Conservation (phyloP, 2,329 filamentous ascomycete species). For the Leptographium flavum region DNA sequence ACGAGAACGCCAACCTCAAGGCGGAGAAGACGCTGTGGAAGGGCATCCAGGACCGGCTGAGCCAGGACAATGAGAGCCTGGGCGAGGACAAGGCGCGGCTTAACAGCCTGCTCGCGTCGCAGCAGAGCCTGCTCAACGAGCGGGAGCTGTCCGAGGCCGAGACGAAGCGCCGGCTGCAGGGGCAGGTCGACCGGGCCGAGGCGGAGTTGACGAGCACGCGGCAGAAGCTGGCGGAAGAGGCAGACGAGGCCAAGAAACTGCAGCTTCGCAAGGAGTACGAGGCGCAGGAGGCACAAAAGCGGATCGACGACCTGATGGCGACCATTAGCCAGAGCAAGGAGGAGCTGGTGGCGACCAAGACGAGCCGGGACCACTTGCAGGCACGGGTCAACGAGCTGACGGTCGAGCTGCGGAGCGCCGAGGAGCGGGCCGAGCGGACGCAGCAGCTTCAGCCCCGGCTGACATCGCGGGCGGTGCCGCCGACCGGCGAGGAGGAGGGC, state of each 20-base stretch:
- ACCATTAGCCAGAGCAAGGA: conserved; percentile 71
- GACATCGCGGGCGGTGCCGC: conserved; percentile 40
- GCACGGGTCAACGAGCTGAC: conserved; percentile 76
- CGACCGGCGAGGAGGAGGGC: conserved; percentile 18
- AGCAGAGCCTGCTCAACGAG: conserved; percentile 86
- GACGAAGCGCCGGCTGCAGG: conserved; percentile 62
- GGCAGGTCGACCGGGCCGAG: conserved; percentile 65
- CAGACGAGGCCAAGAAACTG: conserved; percentile 72
- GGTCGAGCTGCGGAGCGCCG: conserved; percentile 74
- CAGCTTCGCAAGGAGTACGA: conserved; percentile 82
- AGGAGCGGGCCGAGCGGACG: conserved; percentile 71
- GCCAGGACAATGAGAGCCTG: conserved; percentile 74
- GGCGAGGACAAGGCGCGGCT: conserved; percentile 74
- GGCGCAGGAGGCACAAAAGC: conserved; percentile 71
- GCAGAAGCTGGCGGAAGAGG: conserved; percentile 68
- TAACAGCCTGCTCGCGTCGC: conserved; percentile 66
- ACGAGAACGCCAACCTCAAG: conserved; percentile 84
- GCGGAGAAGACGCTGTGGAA: conserved; percentile 93
- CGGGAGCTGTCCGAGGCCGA: conserved; percentile 76
- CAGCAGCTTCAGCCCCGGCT: conserved; percentile 70
- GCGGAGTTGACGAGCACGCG: conserved; percentile 64
- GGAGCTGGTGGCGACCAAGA: conserved; percentile 75
- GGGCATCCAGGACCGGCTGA: conserved; percentile 76
- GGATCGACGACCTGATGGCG: conserved; percentile 79
- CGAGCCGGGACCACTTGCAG: conserved; percentile 78